These are phyloP conservation scores for Entomortierella chlamydospora DNA, from an alignment of 192 early-diverging fungal genomes.

Conservation along the genomic window DNA sequence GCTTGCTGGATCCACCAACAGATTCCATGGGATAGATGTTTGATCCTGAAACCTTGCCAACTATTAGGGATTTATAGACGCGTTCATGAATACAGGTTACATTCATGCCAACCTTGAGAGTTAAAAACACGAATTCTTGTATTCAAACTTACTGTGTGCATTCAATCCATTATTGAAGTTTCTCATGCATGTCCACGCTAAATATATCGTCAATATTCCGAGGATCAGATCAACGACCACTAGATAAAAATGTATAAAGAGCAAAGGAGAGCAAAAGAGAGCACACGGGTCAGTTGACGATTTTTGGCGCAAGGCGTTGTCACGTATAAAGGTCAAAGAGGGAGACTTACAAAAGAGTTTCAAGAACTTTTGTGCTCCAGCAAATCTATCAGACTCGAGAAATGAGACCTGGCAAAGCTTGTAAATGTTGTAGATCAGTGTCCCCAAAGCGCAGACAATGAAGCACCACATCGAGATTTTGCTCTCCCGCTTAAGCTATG, in stretches of 20 bases:
- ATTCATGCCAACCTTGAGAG: neutral
- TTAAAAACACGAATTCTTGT: neutral
- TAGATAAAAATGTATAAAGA: constrained; percentile 10
- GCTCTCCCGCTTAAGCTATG: constrained; percentile 63
- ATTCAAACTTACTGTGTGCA: constrained; percentile 67
- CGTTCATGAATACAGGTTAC: too few species aligned
- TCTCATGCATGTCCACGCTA: constrained; percentile 64
- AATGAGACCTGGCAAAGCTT: constrained; percentile 71
- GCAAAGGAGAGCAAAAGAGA: neutral
- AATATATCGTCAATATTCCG: constrained; percentile 54
- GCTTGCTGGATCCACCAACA: constrained; percentile 28
- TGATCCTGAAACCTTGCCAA: constrained; percentile 51
- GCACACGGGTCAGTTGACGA: too few species aligned
- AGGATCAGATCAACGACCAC: constrained; percentile 61
- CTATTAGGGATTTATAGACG: constrained; percentile 8
- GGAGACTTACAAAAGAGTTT: constrained; percentile 67
- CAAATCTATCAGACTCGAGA: constrained; percentile 40
- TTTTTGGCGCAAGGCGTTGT: too few species aligned
- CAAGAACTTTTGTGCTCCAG: constrained; percentile 64
- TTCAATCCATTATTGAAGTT: constrained; percentile 82
- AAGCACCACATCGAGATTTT: constrained; percentile 69
- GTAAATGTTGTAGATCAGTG: constrained; percentile 75
- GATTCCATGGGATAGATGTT: constrained; percentile 55
- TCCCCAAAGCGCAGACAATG: constrained; percentile 67
- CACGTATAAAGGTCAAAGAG: constrained; percentile 1